phyloP scores from a whole-genome alignment of 768 basidiomycete species.

The Podaxis sp. region DNA sequence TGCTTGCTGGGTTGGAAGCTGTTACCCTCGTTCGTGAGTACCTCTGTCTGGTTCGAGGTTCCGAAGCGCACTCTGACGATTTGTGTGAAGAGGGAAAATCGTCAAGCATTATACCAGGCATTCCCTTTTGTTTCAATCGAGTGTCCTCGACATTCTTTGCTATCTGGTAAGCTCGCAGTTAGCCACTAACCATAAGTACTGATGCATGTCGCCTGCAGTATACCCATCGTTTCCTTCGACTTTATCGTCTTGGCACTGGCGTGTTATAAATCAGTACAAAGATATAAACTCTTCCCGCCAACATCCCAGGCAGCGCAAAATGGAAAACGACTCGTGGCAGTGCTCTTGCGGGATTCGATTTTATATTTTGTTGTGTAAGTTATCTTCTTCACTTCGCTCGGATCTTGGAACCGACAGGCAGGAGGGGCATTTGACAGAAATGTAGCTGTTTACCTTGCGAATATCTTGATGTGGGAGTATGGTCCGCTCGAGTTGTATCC shows the following conservation, averaged over 20 bases:
- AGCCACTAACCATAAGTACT: not conserved
- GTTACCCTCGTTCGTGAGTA: not conserved
- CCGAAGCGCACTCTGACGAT: not conserved
- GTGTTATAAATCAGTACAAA: conserved; percentile 3
- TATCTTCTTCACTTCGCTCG: not conserved
- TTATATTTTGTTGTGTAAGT: conserved; percentile 4
- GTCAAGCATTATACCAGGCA: not conserved
- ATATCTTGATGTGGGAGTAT: conserved; percentile 3
- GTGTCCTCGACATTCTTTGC: conserved; percentile 8
- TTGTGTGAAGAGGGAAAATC: not conserved
- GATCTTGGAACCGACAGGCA: not conserved
- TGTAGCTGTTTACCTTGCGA: conserved; percentile 1
- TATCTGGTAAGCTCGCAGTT: not conserved
- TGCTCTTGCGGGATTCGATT: conserved; percentile 1
- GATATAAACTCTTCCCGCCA: conserved; percentile 2
- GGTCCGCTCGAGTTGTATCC: conserved; percentile 3
- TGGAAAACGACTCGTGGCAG: not conserved
- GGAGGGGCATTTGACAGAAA: not conserved
- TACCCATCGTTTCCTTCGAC: conserved; percentile 5
- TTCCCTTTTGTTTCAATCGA: conserved; percentile 1
- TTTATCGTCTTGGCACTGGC: not conserved
- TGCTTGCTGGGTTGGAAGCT: not conserved
- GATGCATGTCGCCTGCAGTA: not conserved
- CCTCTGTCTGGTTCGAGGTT: not conserved
- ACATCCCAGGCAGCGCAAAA: conserved; percentile 2